Percentiles rank a stretch among this genome's conserved stretches.
These are phyloP conservation scores for Laguncularia racemosa DNA, from an alignment of 345 rosid genomes.

Conservation along the genomic window DNA sequence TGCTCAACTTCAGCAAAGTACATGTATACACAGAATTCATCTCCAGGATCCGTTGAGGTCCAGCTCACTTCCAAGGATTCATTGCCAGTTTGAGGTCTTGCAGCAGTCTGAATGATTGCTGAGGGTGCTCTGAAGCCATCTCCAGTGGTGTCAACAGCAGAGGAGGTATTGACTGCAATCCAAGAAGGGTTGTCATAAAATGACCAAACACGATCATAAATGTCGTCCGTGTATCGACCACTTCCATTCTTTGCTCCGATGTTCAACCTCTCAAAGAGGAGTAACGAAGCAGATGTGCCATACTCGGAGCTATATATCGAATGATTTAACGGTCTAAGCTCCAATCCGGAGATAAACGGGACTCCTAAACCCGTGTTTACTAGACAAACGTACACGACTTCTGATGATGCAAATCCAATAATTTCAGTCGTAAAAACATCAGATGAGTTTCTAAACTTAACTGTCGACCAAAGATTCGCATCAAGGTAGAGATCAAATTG, in stretches of 20 bases:
- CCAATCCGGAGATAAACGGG: conserved; percentile 35
- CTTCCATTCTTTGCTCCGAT: conserved; percentile 7
- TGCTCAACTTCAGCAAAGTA: conserved; percentile 42
- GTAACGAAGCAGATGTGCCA: conserved; percentile 5
- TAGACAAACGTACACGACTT: conserved; percentile 23
- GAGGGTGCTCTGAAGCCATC: conserved; percentile 29
- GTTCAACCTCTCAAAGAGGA: not conserved
- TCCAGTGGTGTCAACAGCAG: conserved; percentile 21
- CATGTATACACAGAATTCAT: conserved; percentile 31
- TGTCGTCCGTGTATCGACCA: conserved; percentile 28
- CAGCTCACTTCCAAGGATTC: conserved; percentile 24
- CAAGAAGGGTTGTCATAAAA: conserved; percentile 21
- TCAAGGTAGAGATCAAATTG: conserved; percentile 40
- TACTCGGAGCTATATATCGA: conserved; percentile 8
- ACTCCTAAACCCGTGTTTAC: conserved; percentile 21
- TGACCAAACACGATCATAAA: conserved; percentile 43
- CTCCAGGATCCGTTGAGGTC: conserved; percentile 14
- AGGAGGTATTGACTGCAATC: conserved; percentile 18
- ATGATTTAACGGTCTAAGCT: conserved; percentile 22
- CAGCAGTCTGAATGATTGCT: conserved; percentile 32
- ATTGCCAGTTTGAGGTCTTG: conserved; percentile 11
- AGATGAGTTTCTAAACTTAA: conserved; percentile 12
- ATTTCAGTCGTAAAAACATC: conserved; percentile 15
- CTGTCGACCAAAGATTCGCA: conserved; percentile 18
- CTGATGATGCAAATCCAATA: conserved; percentile 7